Evolutionary conservation across 176 grass and related monocot genomes (phyloP), one percentile per base, ranked within the genome.

Genomic region (Lolium rigidum): DNA sequence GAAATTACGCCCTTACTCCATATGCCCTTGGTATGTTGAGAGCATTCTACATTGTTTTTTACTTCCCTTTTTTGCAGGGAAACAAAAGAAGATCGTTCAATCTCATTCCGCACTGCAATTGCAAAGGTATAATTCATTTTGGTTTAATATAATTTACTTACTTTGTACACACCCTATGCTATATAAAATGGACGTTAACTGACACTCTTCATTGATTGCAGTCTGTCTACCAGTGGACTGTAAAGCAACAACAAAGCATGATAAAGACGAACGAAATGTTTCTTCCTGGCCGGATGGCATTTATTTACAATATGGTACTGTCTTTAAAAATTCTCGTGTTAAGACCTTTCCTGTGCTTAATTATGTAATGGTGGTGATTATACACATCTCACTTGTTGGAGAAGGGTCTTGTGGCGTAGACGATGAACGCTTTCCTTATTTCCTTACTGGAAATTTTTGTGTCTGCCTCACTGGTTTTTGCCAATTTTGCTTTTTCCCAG

Each of bases 141-240:
- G 57, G 57, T 83, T 85, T 86, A 48, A 51, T 4, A 38, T 14
- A 65, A 35, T 68, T 35, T 35, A 37, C 22, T 14, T 71, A 44
- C 43, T 63, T 76, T 35, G 26, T 80, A 77, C 17, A 61, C 72
- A 74, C 20, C 10, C 16, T 57, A 67, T 68, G 44, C 77, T 70
- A 77, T 47, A 85, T 85, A 83, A 59, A 39, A 57, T 84, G 60
- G 39, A 22, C 9, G 28, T 37, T 80, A 37, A 87, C 71, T 81
- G 50, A 4, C 56, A 39, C 50, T 88, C 55, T 85, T 69, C 48
- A 13, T 84, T 95, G 47, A 38, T 83, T 83, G 72, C 81, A 98
- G 93, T 99, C 97, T 80, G 94, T 99, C 38, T 99, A 99, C 83
- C 88, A 96, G 79, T 99, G 92, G 97, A 99, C 95, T 35, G 73